Percentiles rank a stretch among this genome's conserved stretches.
Conservation (phyloP, 1,284 basidiomycete genomes). For the Moesziomyces globuligerus region DNA sequence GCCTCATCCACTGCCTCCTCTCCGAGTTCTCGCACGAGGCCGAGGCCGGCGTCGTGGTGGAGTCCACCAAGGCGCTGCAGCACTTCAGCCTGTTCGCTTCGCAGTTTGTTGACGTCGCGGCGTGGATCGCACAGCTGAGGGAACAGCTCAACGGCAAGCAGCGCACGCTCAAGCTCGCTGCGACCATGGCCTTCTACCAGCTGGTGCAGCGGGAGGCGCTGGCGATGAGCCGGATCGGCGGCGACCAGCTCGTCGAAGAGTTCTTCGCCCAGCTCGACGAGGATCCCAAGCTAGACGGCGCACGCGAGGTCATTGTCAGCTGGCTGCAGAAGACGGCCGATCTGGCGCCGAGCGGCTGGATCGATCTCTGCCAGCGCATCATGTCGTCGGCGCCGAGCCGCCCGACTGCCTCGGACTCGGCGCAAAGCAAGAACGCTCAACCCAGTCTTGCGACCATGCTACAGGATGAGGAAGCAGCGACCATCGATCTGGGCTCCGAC, state of each 20-base stretch:
- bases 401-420: slow-evolving; percentile 5
- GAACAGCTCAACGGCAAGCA: slow-evolving; percentile 67
- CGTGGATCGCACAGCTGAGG: slow-evolving; percentile 53
- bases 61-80: slow-evolving; percentile 94
- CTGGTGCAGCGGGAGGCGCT: slow-evolving; percentile 95
- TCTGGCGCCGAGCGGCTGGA: slow-evolving; percentile 94
- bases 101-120: slow-evolving; percentile 71
- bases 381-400: slow-evolving; percentile 71
- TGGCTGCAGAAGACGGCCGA: slow-evolving; percentile 96
- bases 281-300: slow-evolving; percentile 92
- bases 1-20: slow-evolving; percentile 84
- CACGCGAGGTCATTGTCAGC: slow-evolving; percentile 88
- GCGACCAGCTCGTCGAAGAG: slow-evolving; percentile 91
- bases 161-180: slow-evolving; percentile 82
- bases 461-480: slow-evolving; percentile 90
- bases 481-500: slow-evolving; percentile 70
- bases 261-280: slow-evolving; percentile 94
- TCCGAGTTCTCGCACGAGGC: slow-evolving; percentile 82
- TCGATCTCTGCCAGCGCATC: slow-evolving; percentile 95
- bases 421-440: slow-evolving; percentile 25
- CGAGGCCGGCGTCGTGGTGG: slow-evolving; percentile 87
- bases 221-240: slow-evolving; percentile 89
- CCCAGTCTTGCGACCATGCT: slow-evolving; percentile 40
- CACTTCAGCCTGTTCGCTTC: slow-evolving; percentile 96
- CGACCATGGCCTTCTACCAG: slow-evolving; percentile 94